Evolutionary conservation across 2,329 filamentous ascomycete genomes (phyloP), one percentile per base, ranked within the genome.

Genomic region (Dactylellina leptospora): DNA sequence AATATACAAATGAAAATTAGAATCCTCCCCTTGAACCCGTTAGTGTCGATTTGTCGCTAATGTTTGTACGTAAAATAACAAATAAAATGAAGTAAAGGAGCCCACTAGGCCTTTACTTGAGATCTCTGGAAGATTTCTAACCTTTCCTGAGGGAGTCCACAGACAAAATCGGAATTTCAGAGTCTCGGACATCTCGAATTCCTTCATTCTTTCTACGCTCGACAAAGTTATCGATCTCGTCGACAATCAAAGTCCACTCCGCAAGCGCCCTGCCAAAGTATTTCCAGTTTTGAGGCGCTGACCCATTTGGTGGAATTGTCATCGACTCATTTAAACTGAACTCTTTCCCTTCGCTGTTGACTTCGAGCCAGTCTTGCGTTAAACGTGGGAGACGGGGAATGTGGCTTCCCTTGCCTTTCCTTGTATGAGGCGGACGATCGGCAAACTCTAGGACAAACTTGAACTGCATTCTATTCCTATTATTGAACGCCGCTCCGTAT

Each of bases 221-320:
- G 28, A 92, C 86, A 79, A 93, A 95, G 77, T 87, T 90, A 80
- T 93, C 91, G 81, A 88, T 91, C 78, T 95, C 91, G 62, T 86
- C 85, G 13, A 92, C 86, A 18, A 93, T 85, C 16, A 90, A 81
- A 18, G 84, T 83, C 91, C 91, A 95, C 79, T 95, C 91, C 0
- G 90, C 90, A 45, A 95, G 82, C 0, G 91, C 88, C 18, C 90
- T 84, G 1, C 91, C 91, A 2, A 85, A 82, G 78, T 93, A 90
- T 51, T 85, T 85, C 6, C 75, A 76, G 48, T 75, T 74, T 40
- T 53, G 58, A 28, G 70, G 56, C n/a, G 53, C 27, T 33, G 30
- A 25, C 5, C 70, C 69, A 30, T 28, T 55, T 54, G 45, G 53
- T 51, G 51, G 62, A 50, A 23, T 68, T 40, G 42, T 69, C 11